Base-by-base conservation (phyloP, 345 rosid species). In the Pistacia vera region DNA sequence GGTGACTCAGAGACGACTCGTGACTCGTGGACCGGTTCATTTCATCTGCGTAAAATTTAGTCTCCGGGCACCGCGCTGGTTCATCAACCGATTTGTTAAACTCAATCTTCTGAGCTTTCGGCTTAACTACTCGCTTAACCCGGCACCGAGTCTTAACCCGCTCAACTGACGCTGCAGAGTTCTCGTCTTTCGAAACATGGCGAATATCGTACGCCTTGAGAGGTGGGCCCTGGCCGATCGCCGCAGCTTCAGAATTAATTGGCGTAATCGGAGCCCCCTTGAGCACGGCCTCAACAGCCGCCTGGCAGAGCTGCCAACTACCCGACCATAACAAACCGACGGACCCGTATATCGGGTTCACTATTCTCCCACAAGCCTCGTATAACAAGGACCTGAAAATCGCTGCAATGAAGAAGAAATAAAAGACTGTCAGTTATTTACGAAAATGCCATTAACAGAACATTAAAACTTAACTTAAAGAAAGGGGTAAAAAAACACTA, bases 331-430 rank as follows among this genome's bases (percentile, higher is more conserved):
- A 75, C 82, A 97, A 77, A 11, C 99, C 99, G 2, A 92, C 97
- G 13, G 99, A 97, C 20, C 99, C 99, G 48, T 91, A 92, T 41
- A 97, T 94, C 57, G 99, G 99, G 85, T 97, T 92, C 80, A 97
- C 91, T 18, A 97, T 91, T 80, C 99, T 83, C 20, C 99, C 99
- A 46, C 99, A 97, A 18, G 99, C 99, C 86, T 97, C 99, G 56
- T 94, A 94, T 48, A 97, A 77, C 90, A 97, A 87, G 3, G 99
- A 97, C 82, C 98, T 86, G 80, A 94, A 97, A 75, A 97, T 90
- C 17, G 90, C 98, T 97, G 94, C 17, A 75, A 46, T 49, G 62
- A 56, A 28, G 14, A 4, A 41, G 4, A 46, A 1, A 77, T 2
- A 69, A 2, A 22, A 11, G 9, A 33, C 17, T 11, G 4, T 35